These are phyloP conservation scores for Aspergillaceae sp. DNA, from an alignment of 2,329 filamentous ascomycete species.

Conservation along the genomic window DNA sequence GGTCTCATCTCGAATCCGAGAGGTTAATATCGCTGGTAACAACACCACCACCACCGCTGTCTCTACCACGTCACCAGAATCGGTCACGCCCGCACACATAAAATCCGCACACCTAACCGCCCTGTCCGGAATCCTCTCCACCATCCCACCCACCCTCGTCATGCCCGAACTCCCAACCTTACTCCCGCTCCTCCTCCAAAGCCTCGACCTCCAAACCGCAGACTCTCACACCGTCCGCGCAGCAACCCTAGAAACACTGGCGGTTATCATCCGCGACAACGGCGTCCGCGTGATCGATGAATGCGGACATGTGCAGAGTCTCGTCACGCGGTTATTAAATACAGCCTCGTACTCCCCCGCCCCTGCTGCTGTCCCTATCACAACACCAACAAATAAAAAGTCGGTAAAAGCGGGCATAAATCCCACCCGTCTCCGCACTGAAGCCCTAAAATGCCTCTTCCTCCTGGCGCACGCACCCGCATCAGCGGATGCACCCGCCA, in stretches of 20 bases:
- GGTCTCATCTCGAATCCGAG: conserved; percentile 46
- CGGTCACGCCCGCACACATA: conserved; percentile 17
- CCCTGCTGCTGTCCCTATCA: neutral
- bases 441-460: conserved; percentile 31
- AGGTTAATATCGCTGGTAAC: conserved; percentile 25
- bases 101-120: conserved; percentile 58
- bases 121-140: conserved; percentile 52
- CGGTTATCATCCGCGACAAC: conserved; percentile 50
- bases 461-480: conserved; percentile 26
- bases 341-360: conserved; percentile 28
- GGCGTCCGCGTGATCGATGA: conserved; percentile 42
- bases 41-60: conserved; percentile 21
- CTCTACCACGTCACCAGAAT: conserved; percentile 7
- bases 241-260: conserved; percentile 52
- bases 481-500: conserved; percentile 12
- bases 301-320: conserved; percentile 49
- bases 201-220: conserved; percentile 46
- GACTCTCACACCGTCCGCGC: conserved; percentile 48
- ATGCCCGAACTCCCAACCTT: conserved; percentile 51
- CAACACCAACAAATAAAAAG: neutral
- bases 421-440: conserved; percentile 22
- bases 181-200: conserved; percentile 54
- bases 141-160: conserved; percentile 52
- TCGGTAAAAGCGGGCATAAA: conserved; percentile 10
- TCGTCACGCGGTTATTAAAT: conserved; percentile 50